phyloP scores from a whole-genome alignment of 257 asterid species.

The Prunella vulgaris region DNA sequence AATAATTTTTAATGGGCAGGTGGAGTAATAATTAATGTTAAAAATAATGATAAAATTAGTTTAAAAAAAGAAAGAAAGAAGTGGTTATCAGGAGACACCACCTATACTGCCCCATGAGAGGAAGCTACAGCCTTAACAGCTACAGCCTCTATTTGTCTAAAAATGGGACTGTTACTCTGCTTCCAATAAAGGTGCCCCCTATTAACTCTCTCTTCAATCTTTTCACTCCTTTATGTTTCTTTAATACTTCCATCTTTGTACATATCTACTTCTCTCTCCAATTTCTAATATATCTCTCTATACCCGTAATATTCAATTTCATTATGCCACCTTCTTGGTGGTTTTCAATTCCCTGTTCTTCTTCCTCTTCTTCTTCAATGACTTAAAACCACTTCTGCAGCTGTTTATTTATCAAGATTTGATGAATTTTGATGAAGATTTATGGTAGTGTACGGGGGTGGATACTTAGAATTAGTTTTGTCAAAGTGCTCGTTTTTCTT shows the following conservation, averaged over 20 bases:
- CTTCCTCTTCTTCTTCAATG: not conserved
- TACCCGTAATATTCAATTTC: not conserved
- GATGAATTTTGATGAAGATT: not conserved
- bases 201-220: slow-evolving; percentile 50
- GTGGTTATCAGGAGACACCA: not conserved
- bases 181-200: slow-evolving; percentile 42
- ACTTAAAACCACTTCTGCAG: not conserved
- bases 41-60: too few relatives aligned
- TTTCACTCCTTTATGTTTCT: slow-evolving; percentile 55
- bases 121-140: slow-evolving; percentile 25
- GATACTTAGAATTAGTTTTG: too few relatives aligned
- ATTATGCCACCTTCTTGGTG: slow-evolving; percentile 18
- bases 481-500: not conserved
- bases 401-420: not conserved
- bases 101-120: not conserved
- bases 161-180: slow-evolving; percentile 42
- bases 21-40: too few relatives aligned
- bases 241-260: slow-evolving; percentile 27
- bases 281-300: slow-evolving; percentile 8
- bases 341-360: not conserved
- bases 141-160: slow-evolving; percentile 32
- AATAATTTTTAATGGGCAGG: too few relatives aligned
- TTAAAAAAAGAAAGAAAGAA: too few relatives aligned
- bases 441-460: not conserved
- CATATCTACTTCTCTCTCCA: not conserved